A percentile compares a stretch with the other conserved stretches of the same genome.
These are phyloP conservation scores for Eucalyptus curtisii DNA, from an alignment of 345 rosid genomes.

Conservation along the genomic window DNA sequence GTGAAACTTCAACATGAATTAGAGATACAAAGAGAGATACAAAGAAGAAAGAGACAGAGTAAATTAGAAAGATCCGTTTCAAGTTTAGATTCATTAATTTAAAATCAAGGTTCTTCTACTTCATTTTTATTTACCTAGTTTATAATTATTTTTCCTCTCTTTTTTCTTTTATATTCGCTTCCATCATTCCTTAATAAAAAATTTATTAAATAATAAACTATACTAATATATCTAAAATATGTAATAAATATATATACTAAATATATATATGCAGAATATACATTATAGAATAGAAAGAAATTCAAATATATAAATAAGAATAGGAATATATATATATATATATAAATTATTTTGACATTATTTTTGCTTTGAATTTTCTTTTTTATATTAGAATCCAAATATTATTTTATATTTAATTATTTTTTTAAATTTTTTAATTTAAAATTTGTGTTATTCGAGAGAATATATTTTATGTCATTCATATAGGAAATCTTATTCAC, in stretches of 20 bases:
- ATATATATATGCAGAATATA: not conserved
- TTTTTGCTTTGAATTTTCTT: not conserved
- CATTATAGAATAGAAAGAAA: no score
- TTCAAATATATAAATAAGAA: not conserved
- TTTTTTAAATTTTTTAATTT: no score
- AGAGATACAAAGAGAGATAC: not conserved
- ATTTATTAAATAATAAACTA: no score
- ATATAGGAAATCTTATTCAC: no score
- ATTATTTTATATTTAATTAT: no score
- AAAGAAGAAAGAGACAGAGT: not conserved
- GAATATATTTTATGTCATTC: no score
- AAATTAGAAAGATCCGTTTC: not conserved
- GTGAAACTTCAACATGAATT: not conserved
- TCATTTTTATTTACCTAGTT: not conserved
- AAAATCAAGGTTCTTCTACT: not conserved
- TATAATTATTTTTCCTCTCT: not conserved
- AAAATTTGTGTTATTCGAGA: no score
- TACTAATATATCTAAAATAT: no score
- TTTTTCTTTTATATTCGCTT: not conserved
- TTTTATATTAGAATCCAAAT: not conserved
- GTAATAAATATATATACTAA: no score
- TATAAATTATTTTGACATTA: rapidly evolving
- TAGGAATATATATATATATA: not conserved
- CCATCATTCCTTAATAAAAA: not conserved
- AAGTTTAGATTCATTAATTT: no score